These are phyloP conservation scores for Apiotrichum domesticum DNA, from an alignment of 1,284 basidiomycete species.

Conservation along the genomic window DNA sequence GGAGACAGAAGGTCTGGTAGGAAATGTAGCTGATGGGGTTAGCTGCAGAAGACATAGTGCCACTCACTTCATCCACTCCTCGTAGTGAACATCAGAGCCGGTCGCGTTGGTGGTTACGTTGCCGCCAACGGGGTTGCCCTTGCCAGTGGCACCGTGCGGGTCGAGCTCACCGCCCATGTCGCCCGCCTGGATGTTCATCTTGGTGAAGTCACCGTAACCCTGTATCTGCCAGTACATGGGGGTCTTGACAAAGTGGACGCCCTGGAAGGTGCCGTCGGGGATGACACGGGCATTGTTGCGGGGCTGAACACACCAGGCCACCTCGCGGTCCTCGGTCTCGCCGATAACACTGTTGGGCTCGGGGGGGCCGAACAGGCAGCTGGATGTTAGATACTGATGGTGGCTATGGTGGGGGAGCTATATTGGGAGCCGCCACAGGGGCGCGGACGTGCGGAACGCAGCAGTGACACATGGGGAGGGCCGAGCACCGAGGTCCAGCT, in stretches of 20 bases:
- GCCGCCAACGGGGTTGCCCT: constrained; percentile 53
- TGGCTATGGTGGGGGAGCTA: neutral
- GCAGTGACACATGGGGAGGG: too few species aligned
- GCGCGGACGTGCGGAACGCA: too few species aligned
- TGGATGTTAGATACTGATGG: constrained; percentile 2
- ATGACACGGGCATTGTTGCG: constrained; percentile 52
- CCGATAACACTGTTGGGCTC: constrained; percentile 47
- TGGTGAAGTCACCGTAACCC: constrained; percentile 48
- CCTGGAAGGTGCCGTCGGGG: constrained; percentile 50
- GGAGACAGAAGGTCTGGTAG: constrained; percentile 46
- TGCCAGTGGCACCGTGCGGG: constrained; percentile 49
- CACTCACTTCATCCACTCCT: constrained; percentile 52
- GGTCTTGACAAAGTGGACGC: constrained; percentile 52
- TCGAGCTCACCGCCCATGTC: constrained; percentile 51
- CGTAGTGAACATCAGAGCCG: constrained; percentile 50
- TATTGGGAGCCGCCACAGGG: neutral
- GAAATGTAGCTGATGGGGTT: constrained; percentile 41
- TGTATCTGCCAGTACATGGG: constrained; percentile 52
- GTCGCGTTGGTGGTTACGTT: constrained; percentile 52
- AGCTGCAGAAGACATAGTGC: too few species aligned
- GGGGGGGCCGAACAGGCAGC: constrained; percentile 52
- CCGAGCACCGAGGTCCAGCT: too few species aligned
- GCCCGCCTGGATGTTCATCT: constrained; percentile 46
- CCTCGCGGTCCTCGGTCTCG: constrained; percentile 51
- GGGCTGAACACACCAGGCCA: constrained; percentile 55